Evolutionary conservation across 768 basidiomycete species (phyloP).

Genomic region (Cystofilobasidium bisporidii): DNA sequence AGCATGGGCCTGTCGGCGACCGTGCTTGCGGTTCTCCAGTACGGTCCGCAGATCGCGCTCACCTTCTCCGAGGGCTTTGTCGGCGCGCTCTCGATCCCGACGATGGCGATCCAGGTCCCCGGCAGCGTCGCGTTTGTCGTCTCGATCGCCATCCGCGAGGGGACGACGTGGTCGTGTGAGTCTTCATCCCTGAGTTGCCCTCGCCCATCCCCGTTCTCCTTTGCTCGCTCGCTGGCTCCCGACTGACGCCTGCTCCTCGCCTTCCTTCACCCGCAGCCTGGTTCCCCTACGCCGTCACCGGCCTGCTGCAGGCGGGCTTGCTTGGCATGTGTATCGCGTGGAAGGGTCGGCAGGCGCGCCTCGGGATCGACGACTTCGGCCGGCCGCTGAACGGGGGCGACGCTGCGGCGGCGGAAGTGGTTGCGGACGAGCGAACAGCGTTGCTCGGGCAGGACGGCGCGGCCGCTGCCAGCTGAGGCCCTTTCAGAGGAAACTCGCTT

Average conservation of each 20-base stretch:
- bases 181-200: not conserved
- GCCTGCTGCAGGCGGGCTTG: slow-evolving; percentile 70
- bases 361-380: slow-evolving; percentile 85
- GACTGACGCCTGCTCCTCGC: slow-evolving; percentile 11
- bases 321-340: slow-evolving; percentile 75
- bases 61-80: slow-evolving; percentile 57
- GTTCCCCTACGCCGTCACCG: slow-evolving; percentile 51
- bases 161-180: slow-evolving; percentile 27
- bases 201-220: not conserved
- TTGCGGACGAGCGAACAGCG: not conserved
- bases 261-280: slow-evolving; percentile 51
- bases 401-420: not conserved
- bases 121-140: slow-evolving; percentile 79
- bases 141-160: slow-evolving; percentile 62
- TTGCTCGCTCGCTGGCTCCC: slow-evolving; percentile 80
- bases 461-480: too few species aligned
- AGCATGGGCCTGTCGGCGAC: slow-evolving; percentile 68
- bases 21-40: slow-evolving; percentile 69
- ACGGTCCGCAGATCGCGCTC: slow-evolving; percentile 71
- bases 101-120: slow-evolving; percentile 91
- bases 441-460: not conserved
- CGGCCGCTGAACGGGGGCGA: slow-evolving; percentile 49
- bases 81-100: slow-evolving; percentile 84
- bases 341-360: slow-evolving; percentile 63
- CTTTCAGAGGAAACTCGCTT: too few species aligned